These are phyloP conservation scores for Candolleomyces aberdarensis DNA, from an alignment of 768 basidiomycete species.

Conservation along the genomic window DNA sequence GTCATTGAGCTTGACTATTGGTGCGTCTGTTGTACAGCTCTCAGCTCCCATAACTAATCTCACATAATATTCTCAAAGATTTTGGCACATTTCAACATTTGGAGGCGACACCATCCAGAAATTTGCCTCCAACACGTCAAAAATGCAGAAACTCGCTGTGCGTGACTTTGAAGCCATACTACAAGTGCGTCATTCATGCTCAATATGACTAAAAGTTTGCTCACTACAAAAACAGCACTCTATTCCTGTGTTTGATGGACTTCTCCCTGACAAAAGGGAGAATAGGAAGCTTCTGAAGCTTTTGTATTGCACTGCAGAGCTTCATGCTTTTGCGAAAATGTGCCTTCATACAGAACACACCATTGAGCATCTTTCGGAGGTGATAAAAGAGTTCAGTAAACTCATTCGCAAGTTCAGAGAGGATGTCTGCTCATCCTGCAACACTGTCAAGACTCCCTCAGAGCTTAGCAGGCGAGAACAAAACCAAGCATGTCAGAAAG, in stretches of 20 bases:
- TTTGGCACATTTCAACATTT: conserved; percentile 22
- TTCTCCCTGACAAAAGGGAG: conserved; percentile 23
- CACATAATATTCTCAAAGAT: too few species aligned
- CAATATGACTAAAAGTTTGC: neutral
- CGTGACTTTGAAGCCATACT: conserved; percentile 37
- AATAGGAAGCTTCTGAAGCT: conserved; percentile 17
- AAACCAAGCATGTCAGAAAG: neutral
- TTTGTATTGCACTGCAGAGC: conserved; percentile 25
- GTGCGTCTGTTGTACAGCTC: conserved; percentile 15
- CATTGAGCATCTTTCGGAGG: conserved; percentile 18
- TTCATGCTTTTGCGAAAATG: conserved; percentile 34
- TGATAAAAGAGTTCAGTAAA: conserved; percentile 25
- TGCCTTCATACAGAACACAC: conserved; percentile 26
- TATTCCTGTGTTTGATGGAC: conserved; percentile 36
- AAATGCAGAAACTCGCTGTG: conserved; percentile 31
- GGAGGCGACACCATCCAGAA: conserved; percentile 22
- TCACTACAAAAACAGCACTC: conserved; percentile 21
- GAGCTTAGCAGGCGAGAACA: conserved; percentile 31
- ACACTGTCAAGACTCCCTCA: conserved; percentile 32
- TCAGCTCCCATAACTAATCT: neutral
- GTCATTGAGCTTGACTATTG: conserved; percentile 28
- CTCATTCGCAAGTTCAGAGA: conserved; percentile 29
- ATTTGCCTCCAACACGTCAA: conserved; percentile 27
- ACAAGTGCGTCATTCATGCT: conserved; percentile 24
- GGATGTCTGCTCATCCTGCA: conserved; percentile 20